These are phyloP conservation scores for Erodium chrysanthum DNA, from an alignment of 441 rosid species.

Conservation along the genomic window DNA sequence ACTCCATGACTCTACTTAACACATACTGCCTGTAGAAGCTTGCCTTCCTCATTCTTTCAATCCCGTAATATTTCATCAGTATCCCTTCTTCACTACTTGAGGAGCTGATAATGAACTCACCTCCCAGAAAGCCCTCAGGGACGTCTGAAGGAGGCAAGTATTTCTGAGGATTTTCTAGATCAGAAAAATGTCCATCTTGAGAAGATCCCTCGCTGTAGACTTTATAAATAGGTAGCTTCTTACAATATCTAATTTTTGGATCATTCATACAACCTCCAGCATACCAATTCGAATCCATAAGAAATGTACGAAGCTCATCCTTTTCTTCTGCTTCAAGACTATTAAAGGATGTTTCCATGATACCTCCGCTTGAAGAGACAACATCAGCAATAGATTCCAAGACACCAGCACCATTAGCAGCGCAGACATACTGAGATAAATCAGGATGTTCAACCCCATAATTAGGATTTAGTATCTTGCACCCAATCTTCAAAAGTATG, in stretches of 20 bases:
- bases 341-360: constrained; percentile 28
- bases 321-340: constrained; percentile 54
- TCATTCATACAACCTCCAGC: constrained; percentile 43
- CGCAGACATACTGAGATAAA: constrained; percentile 60
- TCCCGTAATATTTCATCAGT: constrained; percentile 56
- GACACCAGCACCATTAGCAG: constrained; percentile 60
- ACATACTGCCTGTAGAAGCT: constrained; percentile 67
- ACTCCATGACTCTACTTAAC: constrained; percentile 44
- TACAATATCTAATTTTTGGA: constrained; percentile 51
- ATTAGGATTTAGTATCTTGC: constrained; percentile 61
- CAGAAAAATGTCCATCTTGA: constrained; percentile 51
- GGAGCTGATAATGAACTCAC: constrained; percentile 52
- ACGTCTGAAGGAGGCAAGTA: constrained; percentile 70
- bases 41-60: constrained; percentile 79
- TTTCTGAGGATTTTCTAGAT: constrained; percentile 67
- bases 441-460: constrained; percentile 65
- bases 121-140: constrained; percentile 56
- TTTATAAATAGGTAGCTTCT: constrained; percentile 64
- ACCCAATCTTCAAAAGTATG: constrained; percentile 69
- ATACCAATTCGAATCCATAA: constrained; percentile 86
- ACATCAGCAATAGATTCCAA: constrained; percentile 65
- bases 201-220: constrained; percentile 44
- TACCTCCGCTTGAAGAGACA: constrained; percentile 37
- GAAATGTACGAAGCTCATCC: constrained; percentile 68
- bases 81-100: constrained; percentile 60